Base-by-base conservation (phyloP, 2,329 filamentous ascomycete genomes). In the Metarhizium rileyi region DNA sequence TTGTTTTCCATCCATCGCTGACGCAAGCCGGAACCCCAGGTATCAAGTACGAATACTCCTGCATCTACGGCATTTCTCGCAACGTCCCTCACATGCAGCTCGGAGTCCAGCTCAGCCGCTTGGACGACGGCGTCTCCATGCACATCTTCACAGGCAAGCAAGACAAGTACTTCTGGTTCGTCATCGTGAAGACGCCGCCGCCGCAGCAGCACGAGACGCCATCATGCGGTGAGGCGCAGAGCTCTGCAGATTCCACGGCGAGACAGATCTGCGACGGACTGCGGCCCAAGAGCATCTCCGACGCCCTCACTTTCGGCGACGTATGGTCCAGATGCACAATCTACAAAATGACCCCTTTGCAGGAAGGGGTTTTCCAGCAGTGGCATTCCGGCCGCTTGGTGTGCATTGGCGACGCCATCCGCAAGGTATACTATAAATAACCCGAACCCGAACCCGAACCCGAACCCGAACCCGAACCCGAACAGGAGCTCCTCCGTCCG, bases 371-470 rank as follows among this genome's bases (percentile, higher is more conserved):
- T 5, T 47, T 63, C 12, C 26, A 58, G 23, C 55, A 59, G 30
- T 68, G 64, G 65, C 58, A 55, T 36, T 46, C 51, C 26, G 61
- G 59, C 12, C 59, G 63, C 5, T 54, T 66, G 18, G 62, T 63
- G 3, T 59, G 67, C 1, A 59, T 54, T 0, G 66, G 66, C 3
- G 66, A 70, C 45, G 55, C 66, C 2, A 59, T 53, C 12, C 63
- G 67, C 50, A 66, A 56, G 53, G 53, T 54, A 66, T 20, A 27
- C 27, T n/a, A n/a, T n/a, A n/a, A n/a, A n/a, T n/a, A n/a, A n/a
- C n/a, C n/a, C n/a, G n/a, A n/a, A n/a, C n/a, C n/a, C n/a, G n/a
- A n/a, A n/a, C n/a, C n/a, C n/a, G n/a, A n/a, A n/a, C n/a, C n/a
- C n/a, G n/a, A n/a, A n/a, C n/a, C n/a, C n/a, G n/a, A n/a, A n/a